These are phyloP conservation scores for Pseudoturritis turrita DNA, from an alignment of 345 rosid species.

Conservation along the genomic window DNA sequence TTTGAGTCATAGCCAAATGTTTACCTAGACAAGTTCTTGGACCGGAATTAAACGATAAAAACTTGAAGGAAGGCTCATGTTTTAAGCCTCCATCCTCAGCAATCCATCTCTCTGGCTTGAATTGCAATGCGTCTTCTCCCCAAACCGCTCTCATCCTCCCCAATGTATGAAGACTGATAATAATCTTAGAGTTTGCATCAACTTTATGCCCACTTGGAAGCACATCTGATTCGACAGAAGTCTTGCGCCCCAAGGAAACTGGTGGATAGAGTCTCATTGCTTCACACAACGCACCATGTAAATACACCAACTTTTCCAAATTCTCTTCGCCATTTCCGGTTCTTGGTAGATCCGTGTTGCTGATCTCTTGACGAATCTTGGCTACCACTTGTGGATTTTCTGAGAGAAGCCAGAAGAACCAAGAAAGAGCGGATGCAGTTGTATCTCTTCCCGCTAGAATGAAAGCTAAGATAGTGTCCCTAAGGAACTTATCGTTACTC, in stretches of 20 bases:
- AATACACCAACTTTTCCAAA: conserved; percentile 25
- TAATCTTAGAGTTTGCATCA: neutral
- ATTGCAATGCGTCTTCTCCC: conserved; percentile 21
- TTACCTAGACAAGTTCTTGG: conserved; percentile 25
- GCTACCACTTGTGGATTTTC: conserved; percentile 32
- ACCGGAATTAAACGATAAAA: conserved; percentile 22
- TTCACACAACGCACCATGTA: conserved; percentile 35
- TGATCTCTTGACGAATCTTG: conserved; percentile 44
- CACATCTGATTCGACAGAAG: conserved; percentile 4
- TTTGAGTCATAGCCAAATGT: conserved; percentile 9
- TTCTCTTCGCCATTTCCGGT: neutral
- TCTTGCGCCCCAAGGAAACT: conserved; percentile 14
- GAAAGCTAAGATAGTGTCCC: conserved; percentile 44
- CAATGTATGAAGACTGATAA: conserved; percentile 18
- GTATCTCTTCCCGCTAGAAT: conserved; percentile 47
- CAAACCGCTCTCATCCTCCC: conserved; percentile 32
- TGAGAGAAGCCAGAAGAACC: conserved; percentile 48
- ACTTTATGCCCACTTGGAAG: conserved; percentile 37
- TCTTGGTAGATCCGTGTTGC: neutral
- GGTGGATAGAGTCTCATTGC: conserved; percentile 36
- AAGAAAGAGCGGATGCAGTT: conserved; percentile 23
- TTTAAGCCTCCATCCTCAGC: neutral
- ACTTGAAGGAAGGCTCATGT: conserved; percentile 28
- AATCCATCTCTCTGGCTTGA: conserved; percentile 31
- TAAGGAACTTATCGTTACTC: conserved; percentile 34